Base-by-base conservation (phyloP, 106 monocot species). In the Allium fistulosum region DNA sequence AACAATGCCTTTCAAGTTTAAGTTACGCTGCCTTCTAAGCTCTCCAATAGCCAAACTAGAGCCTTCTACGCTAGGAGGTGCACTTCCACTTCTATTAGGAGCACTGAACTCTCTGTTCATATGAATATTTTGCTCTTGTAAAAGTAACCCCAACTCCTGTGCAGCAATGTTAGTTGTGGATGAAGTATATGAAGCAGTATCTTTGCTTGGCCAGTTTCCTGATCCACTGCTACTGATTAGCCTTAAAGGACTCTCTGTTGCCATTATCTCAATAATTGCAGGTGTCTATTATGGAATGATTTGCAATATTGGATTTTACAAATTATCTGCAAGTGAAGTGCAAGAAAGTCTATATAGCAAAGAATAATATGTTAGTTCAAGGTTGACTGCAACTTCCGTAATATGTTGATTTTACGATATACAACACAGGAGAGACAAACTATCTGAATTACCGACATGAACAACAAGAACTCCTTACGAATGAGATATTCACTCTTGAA, bases 21-120 rank as follows among this genome's bases (percentile, higher is more conserved):
- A 58, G 17, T 71, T 64, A 10, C 65, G 76, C 46, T 70, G 74
- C 2, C 67, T 66, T 57, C 65, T 58, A 6, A 87, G 57, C 48
- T 72, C 80, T 16, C 60, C 74, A 59, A 92, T 71, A 17, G 88
- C 80, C 7, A 71, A 59, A 67, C 80, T 75, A 74, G 95, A 91
- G 5, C 86, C 95, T 70, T 97, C 92, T 70, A 97, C 86, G 74
- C 82, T 92, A 66, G 96, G 96, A 28, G 96, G 96, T 51, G 92
- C 92, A 77, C 96, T 97, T 63, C 92, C 96, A 74, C 96, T 86
- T 51, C 96, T 81, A 66, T 63, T 92, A 62, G 88, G 96, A 13
- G 67, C 84, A 48, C 76, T 45, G 26, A 75, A 48, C 26, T 64
- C 76, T 71, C 58, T 78, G 73, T 55, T 76, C 13, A 77, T 76